These are phyloP conservation scores for Rhizophlyctis rosea DNA, from an alignment of 192 early-diverging fungal genomes.

Conservation along the genomic window DNA sequence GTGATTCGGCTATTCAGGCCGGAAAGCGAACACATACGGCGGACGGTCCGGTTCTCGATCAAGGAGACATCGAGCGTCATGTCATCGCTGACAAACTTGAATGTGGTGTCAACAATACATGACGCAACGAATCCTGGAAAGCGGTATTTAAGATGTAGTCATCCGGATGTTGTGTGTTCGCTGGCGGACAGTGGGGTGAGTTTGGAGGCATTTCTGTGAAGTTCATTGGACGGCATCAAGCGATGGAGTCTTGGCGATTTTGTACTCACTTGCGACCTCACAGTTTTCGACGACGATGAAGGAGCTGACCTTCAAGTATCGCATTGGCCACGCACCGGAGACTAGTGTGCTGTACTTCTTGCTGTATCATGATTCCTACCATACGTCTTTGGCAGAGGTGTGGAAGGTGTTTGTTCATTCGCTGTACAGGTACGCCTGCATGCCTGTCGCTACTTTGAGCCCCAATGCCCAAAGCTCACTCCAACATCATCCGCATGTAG, in stretches of 20 bases:
- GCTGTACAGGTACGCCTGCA: conserved; percentile 30
- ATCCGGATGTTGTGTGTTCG: conserved; percentile 41
- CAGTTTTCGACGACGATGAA: too few species aligned
- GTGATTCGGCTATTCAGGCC: conserved; percentile 36
- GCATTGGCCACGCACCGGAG: conserved; percentile 28
- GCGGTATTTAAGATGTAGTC: conserved; percentile 39
- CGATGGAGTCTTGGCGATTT: too few species aligned
- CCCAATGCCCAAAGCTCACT: background rate
- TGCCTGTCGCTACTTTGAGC: background rate
- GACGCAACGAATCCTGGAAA: conserved; percentile 28
- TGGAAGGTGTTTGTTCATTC: conserved; percentile 45
- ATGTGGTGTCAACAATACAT: conserved; percentile 20
- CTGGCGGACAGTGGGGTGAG: conserved; percentile 31
- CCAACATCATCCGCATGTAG: conserved; percentile 24
- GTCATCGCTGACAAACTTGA: too few species aligned
- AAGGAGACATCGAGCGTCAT: too few species aligned
- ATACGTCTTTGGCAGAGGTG: conserved; percentile 36
- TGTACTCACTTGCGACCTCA: too few species aligned
- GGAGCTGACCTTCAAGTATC: conserved; percentile 42
- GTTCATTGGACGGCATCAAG: too few species aligned
- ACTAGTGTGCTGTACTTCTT: conserved; percentile 38
- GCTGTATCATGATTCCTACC: conserved; percentile 46
- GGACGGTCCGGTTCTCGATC: conserved; percentile 28
- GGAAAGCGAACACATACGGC: conserved; percentile 43
- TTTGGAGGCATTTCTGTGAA: too few species aligned